Evolutionary conservation across 768 basidiomycete species (phyloP).

Genomic region (Paxillus rubicundulus): DNA sequence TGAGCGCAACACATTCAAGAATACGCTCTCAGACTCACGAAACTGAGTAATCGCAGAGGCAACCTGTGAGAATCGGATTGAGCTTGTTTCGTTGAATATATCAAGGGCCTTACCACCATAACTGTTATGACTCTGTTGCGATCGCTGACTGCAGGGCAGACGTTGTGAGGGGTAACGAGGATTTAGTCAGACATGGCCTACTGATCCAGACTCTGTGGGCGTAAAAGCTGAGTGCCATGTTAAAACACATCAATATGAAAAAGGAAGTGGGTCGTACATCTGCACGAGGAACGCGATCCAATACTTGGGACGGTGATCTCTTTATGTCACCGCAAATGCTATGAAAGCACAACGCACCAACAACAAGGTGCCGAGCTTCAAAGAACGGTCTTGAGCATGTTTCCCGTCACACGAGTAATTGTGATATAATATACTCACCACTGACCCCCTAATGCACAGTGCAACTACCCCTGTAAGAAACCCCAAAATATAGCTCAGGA

Average conservation of each 20-base stretch:
- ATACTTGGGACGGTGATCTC: conserved; percentile 8
- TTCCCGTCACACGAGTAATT: background rate
- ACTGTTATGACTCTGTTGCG: conserved; percentile 12
- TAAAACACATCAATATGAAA: background rate
- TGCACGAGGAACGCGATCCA: conserved; percentile 20
- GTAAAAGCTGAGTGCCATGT: conserved; percentile 17
- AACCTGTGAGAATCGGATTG: conserved; percentile 2
- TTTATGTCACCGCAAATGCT: background rate
- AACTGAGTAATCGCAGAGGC: conserved; percentile 11
- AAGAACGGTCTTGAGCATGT: background rate
- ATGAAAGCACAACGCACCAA: conserved; percentile 4
- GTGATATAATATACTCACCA: conserved; percentile 2
- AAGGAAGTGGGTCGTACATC: conserved; percentile 2
- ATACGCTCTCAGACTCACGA: conserved; percentile 1
- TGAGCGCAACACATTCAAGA: background rate
- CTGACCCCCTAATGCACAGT: background rate
- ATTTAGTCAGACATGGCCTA: conserved; percentile 1
- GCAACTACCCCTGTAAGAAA: background rate
- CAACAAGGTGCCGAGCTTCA: background rate
- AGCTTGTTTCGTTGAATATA: background rate
- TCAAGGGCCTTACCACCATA: conserved; percentile 11
- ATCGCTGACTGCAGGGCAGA: conserved; percentile 15
- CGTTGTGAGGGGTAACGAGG: background rate
- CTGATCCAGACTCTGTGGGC: conserved; percentile 28
- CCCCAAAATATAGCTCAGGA: too few relatives aligned